Evolutionary conservation across 768 basidiomycete species (phyloP).

Genomic region (Lactifluus echinatus): DNA sequence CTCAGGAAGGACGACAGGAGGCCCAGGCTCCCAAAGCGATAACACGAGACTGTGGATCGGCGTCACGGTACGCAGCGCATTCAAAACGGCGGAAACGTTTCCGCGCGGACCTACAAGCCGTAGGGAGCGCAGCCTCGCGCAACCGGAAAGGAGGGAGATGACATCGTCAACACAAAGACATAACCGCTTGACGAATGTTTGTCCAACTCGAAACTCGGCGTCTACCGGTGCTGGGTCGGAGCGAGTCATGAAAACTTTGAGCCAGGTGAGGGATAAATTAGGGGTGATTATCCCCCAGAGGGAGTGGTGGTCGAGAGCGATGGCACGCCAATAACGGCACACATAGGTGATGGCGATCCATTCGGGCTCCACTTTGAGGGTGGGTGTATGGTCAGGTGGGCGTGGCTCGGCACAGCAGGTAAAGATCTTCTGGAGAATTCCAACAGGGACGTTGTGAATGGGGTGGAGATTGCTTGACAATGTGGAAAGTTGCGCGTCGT

Average conservation of each 20-base stretch:
- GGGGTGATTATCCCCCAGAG: constrained; percentile 11
- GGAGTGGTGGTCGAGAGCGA: constrained; percentile 9
- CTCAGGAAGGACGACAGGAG: not conserved
- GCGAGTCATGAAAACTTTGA: constrained; percentile 8
- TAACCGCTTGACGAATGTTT: not conserved
- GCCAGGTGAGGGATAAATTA: constrained; percentile 4
- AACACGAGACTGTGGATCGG: not conserved
- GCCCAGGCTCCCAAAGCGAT: constrained; percentile 1
- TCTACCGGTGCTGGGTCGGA: not conserved
- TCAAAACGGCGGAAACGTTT: constrained; percentile 2
- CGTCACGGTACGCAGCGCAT: constrained; percentile 4
- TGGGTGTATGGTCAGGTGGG: not conserved
- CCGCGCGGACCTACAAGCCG: constrained; percentile 7
- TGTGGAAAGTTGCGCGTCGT: not conserved
- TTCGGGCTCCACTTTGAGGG: too few relatives aligned
- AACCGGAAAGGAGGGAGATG: constrained; percentile 1
- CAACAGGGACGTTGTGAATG: not conserved
- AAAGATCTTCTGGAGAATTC: constrained; percentile 7
- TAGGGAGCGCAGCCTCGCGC: constrained; percentile 1
- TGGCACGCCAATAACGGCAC: constrained; percentile 8
- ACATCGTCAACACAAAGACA: constrained; percentile 7
- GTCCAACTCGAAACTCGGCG: not conserved
- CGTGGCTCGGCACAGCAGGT: not conserved
- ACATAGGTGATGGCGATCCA: constrained; percentile 10
- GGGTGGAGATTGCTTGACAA: not conserved